Evolutionary conservation across 2,329 filamentous ascomycete genomes (phyloP), one percentile per base, ranked within the genome.

Genomic region (Phyllosticta paracitricarpa): DNA sequence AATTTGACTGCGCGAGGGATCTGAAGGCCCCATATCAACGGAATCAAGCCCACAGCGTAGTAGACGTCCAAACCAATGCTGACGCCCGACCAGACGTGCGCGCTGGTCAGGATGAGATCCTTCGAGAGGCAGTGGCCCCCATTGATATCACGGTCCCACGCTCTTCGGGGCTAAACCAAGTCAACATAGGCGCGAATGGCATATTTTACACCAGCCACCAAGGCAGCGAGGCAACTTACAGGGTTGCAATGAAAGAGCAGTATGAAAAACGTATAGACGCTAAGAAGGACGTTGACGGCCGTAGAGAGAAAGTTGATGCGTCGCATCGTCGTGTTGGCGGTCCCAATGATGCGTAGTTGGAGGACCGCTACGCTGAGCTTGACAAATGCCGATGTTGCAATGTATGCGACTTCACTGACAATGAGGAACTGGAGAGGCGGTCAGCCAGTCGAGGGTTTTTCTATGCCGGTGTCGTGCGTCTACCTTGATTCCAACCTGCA

Each of bases 31-130:
- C 35, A 52, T 53, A 60, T 60, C 14, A 60, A 26, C n/a, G 58
- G 58, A 12, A 60, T 54, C 53, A 60, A 51, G 33, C 52, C 58
- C 28, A 60, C 35, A 19, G 53, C 19, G 58, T 60, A 60, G 53
- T 60, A 60, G 26, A 53, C 54, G 58, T 60, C 58, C 17, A 60
- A 53, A 6, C 26, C 17, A 40, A 60, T 60, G 58, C 55, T 60
- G 53, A n/a, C 52, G 33, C 25, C 58, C 1, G 33, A 51, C 33
- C 55, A 60, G 14, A 60, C 8, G 58, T 56, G 55, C 8, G 53
- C 52, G 35, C 35, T 51, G 53, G 51, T 28, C 17, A 60, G 17
- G 25, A 60, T 28, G 33, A 48, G 17, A 6, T 48, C 17, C 7
- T 62, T 56, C 24, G 56, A 55, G 54, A 58, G 40, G 61, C 62